Conservation (phyloP, 2,329 filamentous ascomycete genomes). For the Ophiostoma sp. region DNA sequence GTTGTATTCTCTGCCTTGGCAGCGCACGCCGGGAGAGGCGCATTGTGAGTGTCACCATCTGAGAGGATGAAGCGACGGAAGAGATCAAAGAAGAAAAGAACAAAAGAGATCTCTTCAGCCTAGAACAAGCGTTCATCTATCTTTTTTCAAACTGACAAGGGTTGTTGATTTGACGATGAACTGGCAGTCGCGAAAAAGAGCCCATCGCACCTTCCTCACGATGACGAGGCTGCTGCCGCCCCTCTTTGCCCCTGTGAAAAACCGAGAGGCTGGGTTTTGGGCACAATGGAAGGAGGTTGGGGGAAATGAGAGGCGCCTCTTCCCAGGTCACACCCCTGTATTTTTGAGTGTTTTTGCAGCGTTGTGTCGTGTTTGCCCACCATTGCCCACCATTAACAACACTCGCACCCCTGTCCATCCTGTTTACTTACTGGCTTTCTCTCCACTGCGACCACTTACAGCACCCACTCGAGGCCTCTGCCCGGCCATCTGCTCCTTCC, state of each 20-base stretch:
- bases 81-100: not conserved
- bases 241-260: slow-evolving; percentile 18
- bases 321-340: slow-evolving; percentile 18
- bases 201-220: slow-evolving; percentile 3
- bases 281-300: slow-evolving; percentile 21
- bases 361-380: not conserved
- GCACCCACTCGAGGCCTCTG: not conserved
- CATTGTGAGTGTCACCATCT: not conserved
- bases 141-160: not conserved
- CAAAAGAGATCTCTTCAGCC: too few relatives aligned
- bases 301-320: slow-evolving; percentile 21
- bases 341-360: not conserved
- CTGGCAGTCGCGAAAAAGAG: not conserved
- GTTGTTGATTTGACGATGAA: not conserved
- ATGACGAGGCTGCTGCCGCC: slow-evolving; percentile 9
- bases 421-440: slow-evolving; percentile 9
- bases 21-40: not conserved
- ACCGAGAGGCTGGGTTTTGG: slow-evolving; percentile 23
- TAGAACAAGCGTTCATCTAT: not conserved
- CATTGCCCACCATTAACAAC: not conserved
- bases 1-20: slow-evolving; percentile 1
- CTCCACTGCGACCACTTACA: slow-evolving; percentile 16
- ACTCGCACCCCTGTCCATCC: not conserved
- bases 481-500: slow-evolving; percentile 11
- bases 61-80: not conserved